These are phyloP conservation scores for Dillenia suffruticosa DNA, from an alignment of 164 flowering plant species.

Conservation along the genomic window DNA sequence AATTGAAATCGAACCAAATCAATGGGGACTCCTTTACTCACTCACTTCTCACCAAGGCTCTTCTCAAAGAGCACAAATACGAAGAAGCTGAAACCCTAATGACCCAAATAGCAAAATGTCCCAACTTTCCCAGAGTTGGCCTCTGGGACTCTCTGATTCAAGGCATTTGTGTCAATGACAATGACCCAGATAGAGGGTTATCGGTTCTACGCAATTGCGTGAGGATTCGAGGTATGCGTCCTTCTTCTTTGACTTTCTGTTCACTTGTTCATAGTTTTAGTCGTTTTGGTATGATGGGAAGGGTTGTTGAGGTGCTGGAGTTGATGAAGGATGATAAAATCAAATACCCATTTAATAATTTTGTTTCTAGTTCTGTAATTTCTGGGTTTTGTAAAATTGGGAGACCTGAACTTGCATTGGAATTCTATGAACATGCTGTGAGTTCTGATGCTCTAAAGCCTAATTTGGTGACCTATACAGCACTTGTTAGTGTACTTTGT, in stretches of 20 bases:
- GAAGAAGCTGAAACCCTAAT: slow-evolving; percentile 43
- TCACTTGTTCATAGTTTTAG: slow-evolving; percentile 45
- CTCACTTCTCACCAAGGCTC: slow-evolving; percentile 38
- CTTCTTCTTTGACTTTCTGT: slow-evolving; percentile 45
- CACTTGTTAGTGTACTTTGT: slow-evolving; percentile 49
- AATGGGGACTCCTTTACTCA: slow-evolving; percentile 23
- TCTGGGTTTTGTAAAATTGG: slow-evolving; percentile 65
- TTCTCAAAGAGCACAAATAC: slow-evolving; percentile 34
- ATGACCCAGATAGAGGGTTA: slow-evolving; percentile 55
- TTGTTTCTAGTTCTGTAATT: slow-evolving; percentile 59
- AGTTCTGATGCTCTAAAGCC: slow-evolving; percentile 34
- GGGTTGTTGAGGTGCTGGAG: slow-evolving; percentile 57
- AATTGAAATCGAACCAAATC: slow-evolving; percentile 39
- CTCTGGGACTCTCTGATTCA: slow-evolving; percentile 51
- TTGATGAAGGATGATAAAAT: slow-evolving; percentile 41
- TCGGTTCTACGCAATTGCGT: slow-evolving; percentile 35
- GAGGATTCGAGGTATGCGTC: slow-evolving; percentile 30
- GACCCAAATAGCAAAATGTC: slow-evolving; percentile 26
- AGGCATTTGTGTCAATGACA: slow-evolving; percentile 26
- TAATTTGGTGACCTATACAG: slow-evolving; percentile 59
- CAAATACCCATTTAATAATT: slow-evolving; percentile 47
- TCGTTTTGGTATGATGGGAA: slow-evolving; percentile 39
- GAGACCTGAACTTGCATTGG: slow-evolving; percentile 54
- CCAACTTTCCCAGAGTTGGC: slow-evolving; percentile 15
- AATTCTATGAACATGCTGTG: slow-evolving; percentile 50